Conservation (phyloP, 441 rosid genomes). For the Jatropha podagrica region DNA sequence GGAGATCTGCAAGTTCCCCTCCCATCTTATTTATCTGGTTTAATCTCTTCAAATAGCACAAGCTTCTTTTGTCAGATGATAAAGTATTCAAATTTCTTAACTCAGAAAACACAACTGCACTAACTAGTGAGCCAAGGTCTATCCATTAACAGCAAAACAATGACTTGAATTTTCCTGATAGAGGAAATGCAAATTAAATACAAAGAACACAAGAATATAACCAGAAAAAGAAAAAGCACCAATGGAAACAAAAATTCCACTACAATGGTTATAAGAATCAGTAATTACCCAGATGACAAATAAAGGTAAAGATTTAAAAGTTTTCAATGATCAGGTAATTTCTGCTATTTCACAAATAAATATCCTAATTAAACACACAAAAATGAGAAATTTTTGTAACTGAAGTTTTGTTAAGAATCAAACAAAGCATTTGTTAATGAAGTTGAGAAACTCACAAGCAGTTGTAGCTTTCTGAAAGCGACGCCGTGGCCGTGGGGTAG, state of each 20-base stretch:
- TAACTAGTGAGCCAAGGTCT: too few relatives aligned
- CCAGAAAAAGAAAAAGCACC: too few relatives aligned
- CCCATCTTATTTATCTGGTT: conserved; percentile 21
- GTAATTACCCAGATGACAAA: background rate
- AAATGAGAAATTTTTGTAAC: too few relatives aligned
- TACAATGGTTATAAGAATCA: background rate
- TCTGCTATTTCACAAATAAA: background rate
- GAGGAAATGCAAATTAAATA: too few relatives aligned
- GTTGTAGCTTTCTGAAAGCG: background rate
- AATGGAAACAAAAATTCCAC: background rate
- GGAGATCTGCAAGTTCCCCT: conserved; percentile 15
- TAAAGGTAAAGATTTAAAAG: background rate
- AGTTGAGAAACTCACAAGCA: background rate
- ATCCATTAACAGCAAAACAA: too few relatives aligned
- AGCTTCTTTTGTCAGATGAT: background rate
- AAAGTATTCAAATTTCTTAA: background rate
- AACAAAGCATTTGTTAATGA: background rate
- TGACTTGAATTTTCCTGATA: too few relatives aligned
- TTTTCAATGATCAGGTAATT: background rate
- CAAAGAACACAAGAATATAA: too few relatives aligned
- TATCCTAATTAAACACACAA: background rate
- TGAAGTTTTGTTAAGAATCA: background rate
- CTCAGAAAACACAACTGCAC: background rate
- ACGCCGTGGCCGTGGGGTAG: too few relatives aligned
- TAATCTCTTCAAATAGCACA: background rate